Base-by-base conservation (phyloP, 2,329 filamentous ascomycete species). In the Coniochaeta sp. region DNA sequence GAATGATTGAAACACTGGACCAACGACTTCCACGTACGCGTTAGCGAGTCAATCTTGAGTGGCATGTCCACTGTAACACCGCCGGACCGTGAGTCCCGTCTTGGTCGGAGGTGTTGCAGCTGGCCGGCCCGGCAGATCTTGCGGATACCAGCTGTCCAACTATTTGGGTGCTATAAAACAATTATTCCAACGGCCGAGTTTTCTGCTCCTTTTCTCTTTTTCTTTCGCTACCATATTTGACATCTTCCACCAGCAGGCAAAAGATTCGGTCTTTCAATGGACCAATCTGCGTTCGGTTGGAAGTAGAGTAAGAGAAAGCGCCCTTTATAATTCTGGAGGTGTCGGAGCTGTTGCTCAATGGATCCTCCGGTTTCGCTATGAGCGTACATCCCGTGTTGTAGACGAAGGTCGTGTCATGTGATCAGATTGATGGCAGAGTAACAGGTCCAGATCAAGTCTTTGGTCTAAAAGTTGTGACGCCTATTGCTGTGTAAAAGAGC, bases 341-440 rank as follows among this genome's bases (percentile, higher is more conserved):
- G 71, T 74, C 72, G 65, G 54, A 63, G 62, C 63, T 62, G 59
- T 62, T 60, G 51, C 53, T 56, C 52, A 49, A 67, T 69, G 74
- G 72, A 74, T 71, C 72, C 70, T 66, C 68, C 71, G 73, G 79
- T 77, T 82, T 82, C 79, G 79, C 79, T 82, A 77, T 78, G 78
- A 67, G 78, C 78, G 72, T 66, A 82, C 77, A 82, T 77, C 22
- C 16, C 20, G n/a, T 14, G 13, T 48, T 28, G 45, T 31, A 20
- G 26, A 5, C 12, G 10, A 3, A 42, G 22, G 12, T n/a, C 26
- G 38, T 6, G n/a, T n/a, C 4, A 2, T 26, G 12, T 26, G 20
- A 22, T 14, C 5, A 26, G 38, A 42, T 14, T 18, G 10, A 22
- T 14, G 18, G 27, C 12, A n/a, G n/a, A n/a, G n/a, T n/a, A n/a